Conservation (phyloP, 1,284 basidiomycete genomes). For the Malassezia slooffiae region DNA sequence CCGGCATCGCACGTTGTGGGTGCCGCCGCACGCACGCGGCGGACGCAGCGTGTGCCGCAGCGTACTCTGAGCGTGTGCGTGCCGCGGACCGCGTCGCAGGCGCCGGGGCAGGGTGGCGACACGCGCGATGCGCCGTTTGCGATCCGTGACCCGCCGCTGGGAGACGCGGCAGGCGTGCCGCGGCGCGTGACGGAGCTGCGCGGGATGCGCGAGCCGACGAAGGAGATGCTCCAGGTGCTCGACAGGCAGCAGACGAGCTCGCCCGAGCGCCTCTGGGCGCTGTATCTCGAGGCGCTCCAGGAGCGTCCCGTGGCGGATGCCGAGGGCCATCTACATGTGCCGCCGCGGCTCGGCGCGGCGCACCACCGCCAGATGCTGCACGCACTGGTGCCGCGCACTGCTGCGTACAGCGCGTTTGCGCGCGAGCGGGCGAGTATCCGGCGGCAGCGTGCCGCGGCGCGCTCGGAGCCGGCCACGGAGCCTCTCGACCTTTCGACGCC, state of each 20-base stretch:
- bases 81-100: too few relatives aligned
- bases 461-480: neutral
- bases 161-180: too few relatives aligned
- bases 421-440: neutral
- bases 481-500: conserved; percentile 11
- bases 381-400: conserved; percentile 1
- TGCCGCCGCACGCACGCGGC: too few relatives aligned
- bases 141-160: too few relatives aligned
- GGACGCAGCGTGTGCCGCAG: too few relatives aligned
- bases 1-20: too few relatives aligned
- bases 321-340: conserved; percentile 8
- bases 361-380: conserved; percentile 11
- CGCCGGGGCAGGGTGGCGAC: too few relatives aligned
- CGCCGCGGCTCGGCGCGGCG: neutral
- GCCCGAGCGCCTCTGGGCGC: conserved; percentile 8
- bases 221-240: conserved; percentile 4
- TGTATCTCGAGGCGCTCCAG: conserved; percentile 7
- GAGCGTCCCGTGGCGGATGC: conserved; percentile 1
- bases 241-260: neutral
- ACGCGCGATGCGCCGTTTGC: too few relatives aligned
- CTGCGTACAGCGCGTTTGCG: conserved; percentile 2
- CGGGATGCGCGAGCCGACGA: neutral
- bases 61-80: too few relatives aligned
- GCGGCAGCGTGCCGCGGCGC: neutral
- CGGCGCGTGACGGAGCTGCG: too few relatives aligned